Conservation (phyloP, 306 rosid species). For the Malus fusca region DNA sequence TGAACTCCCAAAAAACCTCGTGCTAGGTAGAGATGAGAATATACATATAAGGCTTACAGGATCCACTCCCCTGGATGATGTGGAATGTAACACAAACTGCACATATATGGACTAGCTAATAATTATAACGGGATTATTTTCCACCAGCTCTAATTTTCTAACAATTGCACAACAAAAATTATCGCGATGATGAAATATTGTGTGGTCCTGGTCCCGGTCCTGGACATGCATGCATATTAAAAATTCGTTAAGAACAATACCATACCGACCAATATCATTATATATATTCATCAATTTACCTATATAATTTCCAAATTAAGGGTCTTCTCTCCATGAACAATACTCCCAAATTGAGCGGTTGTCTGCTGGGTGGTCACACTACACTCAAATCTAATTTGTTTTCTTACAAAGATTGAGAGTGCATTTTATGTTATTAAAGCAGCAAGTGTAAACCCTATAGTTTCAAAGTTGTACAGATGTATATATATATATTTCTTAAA, state of each 20-base stretch:
- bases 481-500: neutral
- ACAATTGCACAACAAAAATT: too few relatives aligned
- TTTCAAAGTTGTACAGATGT: neutral
- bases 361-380: constrained; percentile 34
- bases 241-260: constrained; percentile 13
- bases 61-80: too few relatives aligned
- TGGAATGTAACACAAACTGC: neutral
- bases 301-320: neutral
- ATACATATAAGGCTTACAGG: too few relatives aligned
- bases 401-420: constrained; percentile 30
- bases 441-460: neutral
- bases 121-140: neutral
- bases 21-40: too few relatives aligned
- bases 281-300: neutral
- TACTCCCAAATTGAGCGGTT: constrained; percentile 24
- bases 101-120: neutral
- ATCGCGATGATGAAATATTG: too few relatives aligned
- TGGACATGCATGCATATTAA: too few relatives aligned
- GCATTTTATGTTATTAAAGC: neutral
- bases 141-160: neutral
- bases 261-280: neutral
- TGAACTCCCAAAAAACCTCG: too few relatives aligned
- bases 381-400: constrained; percentile 33
- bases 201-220: too few relatives aligned
- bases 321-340: constrained; percentile 14